Base-by-base conservation (phyloP, 768 basidiomycete genomes). In the Inosperma sp. region DNA sequence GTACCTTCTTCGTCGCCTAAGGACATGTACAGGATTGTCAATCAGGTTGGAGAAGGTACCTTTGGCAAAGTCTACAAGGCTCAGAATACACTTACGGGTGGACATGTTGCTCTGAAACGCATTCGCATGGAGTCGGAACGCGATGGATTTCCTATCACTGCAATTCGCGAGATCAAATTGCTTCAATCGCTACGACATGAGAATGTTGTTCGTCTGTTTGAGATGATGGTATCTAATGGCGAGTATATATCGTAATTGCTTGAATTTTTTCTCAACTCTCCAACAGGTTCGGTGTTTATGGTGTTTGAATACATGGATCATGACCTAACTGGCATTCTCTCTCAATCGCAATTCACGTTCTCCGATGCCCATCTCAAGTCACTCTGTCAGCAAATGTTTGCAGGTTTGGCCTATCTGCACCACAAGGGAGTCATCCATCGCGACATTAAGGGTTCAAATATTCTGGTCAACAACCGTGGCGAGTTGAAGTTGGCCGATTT, bases 291-390 rank as follows among this genome's bases (percentile, higher is more conserved):
- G 41, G 94, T 96, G 34, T 95, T 92, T 70, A 99, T 99, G 96
- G 95, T 99, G 31, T 93, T 98, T 61, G 94, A 98, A 67, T 99
- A 99, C 68, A 90, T 96, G 90, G 93, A 99, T 61, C 95, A 98
- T 64, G 96, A 99, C 64, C 74, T 99, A 48, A 97, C 94, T 2
- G 96, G 96, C 3, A 78, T 98, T 44, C 76, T 99, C 22, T 89
- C 92, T 2, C 94, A 97, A 70, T 88, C 81, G 1, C 86, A 92
- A 61, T 89, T 97, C 60, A 74, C 64, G 31, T 97, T 99, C 64
- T 78, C 81, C 0, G 79, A 83, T 17, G 91, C 88, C 17, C 88
- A 99, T 67, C 75, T 98, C 34, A 99, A 99, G 74, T 96, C 94
- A 0, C 79, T 99, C 45, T 93, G 88, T 64, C 80, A 83, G 54